Evolutionary conservation across 1,284 basidiomycete genomes (phyloP).

Genomic region (Agaricales sp.): DNA sequence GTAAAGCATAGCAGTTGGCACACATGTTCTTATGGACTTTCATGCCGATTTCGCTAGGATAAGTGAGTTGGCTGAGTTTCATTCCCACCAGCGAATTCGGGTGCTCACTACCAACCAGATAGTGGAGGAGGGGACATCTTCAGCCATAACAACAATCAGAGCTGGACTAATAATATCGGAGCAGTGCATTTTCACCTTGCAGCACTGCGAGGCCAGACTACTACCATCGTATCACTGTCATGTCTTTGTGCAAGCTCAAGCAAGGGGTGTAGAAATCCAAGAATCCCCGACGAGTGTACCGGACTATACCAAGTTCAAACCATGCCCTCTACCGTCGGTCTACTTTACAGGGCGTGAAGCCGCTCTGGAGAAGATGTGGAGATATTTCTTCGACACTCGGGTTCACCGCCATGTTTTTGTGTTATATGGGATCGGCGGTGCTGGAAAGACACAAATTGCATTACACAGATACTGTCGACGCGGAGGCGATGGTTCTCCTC

Average conservation of each 20-base stretch:
- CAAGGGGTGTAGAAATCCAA: not conserved
- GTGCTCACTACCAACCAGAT: too few species aligned
- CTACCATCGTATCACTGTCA: not conserved
- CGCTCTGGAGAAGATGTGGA: not conserved
- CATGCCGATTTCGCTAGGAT: too few species aligned
- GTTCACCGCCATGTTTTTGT: not conserved
- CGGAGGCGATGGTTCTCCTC: slow-evolving; percentile 89
- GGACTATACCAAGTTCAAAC: not conserved
- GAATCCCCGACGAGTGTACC: not conserved
- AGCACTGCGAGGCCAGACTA: not conserved
- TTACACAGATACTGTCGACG: slow-evolving; percentile 53
- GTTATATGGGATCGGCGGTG: not conserved
- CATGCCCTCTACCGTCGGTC: not conserved
- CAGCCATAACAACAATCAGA: not conserved
- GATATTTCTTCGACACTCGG: not conserved
- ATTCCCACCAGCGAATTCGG: too few species aligned
- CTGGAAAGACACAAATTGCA: not conserved
- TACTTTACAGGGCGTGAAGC: not conserved
- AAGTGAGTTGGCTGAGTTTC: too few species aligned
- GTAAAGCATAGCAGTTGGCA: too few species aligned
- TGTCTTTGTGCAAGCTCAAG: too few species aligned
- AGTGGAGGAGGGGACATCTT: not conserved
- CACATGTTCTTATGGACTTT: too few species aligned
- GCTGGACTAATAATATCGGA: not conserved
- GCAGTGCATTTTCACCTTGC: not conserved